Conservation (phyloP, 306 rosid species). For the Trifolium subterraneum region DNA sequence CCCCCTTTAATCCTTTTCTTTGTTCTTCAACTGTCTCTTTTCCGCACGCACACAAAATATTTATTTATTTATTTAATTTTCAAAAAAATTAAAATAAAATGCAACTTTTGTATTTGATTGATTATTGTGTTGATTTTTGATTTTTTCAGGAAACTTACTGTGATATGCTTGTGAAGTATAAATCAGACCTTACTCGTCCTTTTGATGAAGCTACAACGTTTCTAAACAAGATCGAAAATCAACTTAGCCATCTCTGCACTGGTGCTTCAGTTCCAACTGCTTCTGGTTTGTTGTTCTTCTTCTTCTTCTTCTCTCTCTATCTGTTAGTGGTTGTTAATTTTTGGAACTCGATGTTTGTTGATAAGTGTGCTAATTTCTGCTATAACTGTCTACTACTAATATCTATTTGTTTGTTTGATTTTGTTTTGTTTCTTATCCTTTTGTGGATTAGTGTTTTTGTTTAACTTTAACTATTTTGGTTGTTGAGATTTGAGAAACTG, state of each 20-base stretch:
- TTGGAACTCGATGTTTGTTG: conserved; percentile 40
- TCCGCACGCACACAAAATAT: conserved; percentile 10
- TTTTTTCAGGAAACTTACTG: conserved; percentile 82
- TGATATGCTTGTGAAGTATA: conserved; percentile 78
- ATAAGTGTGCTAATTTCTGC: conserved; percentile 30
- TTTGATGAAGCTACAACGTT: conserved; percentile 91
- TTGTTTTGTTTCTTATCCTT: not conserved
- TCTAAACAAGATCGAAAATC: conserved; percentile 84
- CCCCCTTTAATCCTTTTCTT: conserved; percentile 46
- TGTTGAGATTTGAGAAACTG: not conserved
- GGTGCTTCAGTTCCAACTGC: conserved; percentile 59
- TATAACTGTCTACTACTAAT: too few relatives aligned
- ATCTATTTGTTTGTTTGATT: conserved; percentile 3
- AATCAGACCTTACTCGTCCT: conserved; percentile 84
- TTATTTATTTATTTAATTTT: conserved; percentile 8
- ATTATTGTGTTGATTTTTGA: not conserved
- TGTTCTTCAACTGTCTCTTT: not conserved
- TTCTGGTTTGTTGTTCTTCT: conserved; percentile 62
- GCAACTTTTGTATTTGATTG: conserved; percentile 40
- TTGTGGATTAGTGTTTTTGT: not conserved
- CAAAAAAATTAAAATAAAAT: not conserved
- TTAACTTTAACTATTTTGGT: conserved; percentile 17
- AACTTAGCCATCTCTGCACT: conserved; percentile 76
- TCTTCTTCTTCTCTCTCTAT: conserved; percentile 13
- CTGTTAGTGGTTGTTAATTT: conserved; percentile 25